Percentiles rank a stretch among this genome's conserved stretches.
phyloP scores from a whole-genome alignment of 164 flowering plant species.

The Stephania cephalantha region DNA sequence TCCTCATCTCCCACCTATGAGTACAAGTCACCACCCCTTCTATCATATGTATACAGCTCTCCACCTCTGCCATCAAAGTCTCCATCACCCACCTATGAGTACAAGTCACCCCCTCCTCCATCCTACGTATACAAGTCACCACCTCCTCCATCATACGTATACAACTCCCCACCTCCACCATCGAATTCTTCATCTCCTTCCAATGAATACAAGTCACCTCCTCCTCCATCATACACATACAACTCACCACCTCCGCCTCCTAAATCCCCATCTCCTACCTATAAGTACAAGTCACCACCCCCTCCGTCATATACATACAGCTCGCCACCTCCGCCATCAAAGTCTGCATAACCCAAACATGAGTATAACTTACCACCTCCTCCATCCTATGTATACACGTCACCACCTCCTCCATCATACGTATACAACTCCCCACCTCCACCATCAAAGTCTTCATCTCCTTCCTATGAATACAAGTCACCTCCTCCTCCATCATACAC shows the following conservation, averaged over 20 bases:
- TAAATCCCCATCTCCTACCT: too few species aligned
- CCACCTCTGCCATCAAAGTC: not conserved
- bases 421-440: not conserved
- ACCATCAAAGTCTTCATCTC: not conserved
- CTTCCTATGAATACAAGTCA: not conserved
- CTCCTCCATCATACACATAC: not conserved
- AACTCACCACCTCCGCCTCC: too few species aligned
- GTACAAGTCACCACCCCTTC: not conserved
- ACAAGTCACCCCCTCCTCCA: not conserved
- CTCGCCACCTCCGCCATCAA: too few species aligned
- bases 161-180: not conserved
- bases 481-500: too few species aligned
- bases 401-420: not conserved
- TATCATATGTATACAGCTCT: not conserved
- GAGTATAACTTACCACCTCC: too few species aligned
- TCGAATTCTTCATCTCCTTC: not conserved
- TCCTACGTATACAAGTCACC: not conserved
- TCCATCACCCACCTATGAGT: not conserved
- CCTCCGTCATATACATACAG: too few species aligned
- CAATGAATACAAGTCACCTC: not conserved
- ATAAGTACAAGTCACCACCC: too few species aligned
- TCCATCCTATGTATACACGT: not conserved
- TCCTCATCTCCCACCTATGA: not conserved
- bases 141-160: not conserved
- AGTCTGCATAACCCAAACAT: too few species aligned